Evolutionary conservation across 148 eudicot species (phyloP).

Genomic region (Dysphania ambrosioides): DNA sequence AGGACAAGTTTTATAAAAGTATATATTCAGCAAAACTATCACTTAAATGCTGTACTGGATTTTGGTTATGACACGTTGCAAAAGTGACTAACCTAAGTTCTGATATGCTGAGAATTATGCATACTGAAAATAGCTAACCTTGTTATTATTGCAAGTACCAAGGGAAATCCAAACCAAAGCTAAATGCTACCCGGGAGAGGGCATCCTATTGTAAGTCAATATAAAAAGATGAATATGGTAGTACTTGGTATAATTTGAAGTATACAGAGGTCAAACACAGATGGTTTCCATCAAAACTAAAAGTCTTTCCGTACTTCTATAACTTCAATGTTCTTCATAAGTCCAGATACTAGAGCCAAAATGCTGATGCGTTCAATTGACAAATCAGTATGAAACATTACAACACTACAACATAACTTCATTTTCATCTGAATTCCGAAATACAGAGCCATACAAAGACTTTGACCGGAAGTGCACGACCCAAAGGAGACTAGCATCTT

Average conservation of each 20-base stretch:
- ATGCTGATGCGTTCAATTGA: not conserved
- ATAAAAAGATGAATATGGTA: not conserved
- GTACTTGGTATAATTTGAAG: not conserved
- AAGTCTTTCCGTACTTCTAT: not conserved
- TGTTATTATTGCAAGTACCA: not conserved
- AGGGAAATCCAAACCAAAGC: too few relatives aligned
- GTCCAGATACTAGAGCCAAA: not conserved
- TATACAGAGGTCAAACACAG: not conserved
- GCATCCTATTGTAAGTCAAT: not conserved
- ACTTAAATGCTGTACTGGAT: not conserved
- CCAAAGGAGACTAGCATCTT: too few relatives aligned
- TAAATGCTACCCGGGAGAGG: not conserved
- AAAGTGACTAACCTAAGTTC: not conserved
- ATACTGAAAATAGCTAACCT: not conserved
- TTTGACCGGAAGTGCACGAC: not conserved
- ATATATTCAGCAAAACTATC: not conserved
- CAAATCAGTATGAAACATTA: not conserved
- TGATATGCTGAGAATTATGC: not conserved
- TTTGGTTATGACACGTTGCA: not conserved
- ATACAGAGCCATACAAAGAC: not conserved
- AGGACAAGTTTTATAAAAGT: not conserved
- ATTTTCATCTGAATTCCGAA: not conserved
- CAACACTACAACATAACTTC: not conserved
- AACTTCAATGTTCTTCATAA: not conserved
- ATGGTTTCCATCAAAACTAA: not conserved